phyloP scores from a whole-genome alignment of 345 rosid species.

The Cardamine occulta region DNA sequence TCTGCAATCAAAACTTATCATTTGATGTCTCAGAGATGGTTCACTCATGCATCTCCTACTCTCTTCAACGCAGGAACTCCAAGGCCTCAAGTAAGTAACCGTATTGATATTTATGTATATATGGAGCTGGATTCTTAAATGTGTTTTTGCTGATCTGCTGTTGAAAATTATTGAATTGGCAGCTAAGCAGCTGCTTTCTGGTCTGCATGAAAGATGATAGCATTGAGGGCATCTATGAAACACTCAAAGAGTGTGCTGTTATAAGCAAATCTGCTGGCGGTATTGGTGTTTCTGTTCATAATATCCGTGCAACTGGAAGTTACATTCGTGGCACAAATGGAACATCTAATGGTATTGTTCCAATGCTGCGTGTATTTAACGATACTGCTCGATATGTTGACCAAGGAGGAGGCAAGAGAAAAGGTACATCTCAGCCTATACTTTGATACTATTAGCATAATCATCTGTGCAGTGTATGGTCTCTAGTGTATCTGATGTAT shows the following conservation, averaged over 20 bases:
- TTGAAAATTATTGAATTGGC: slow-evolving; percentile 17
- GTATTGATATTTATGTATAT: background rate
- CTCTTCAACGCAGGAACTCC: slow-evolving; percentile 94
- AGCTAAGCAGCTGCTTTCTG: slow-evolving; percentile 93
- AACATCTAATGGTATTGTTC: slow-evolving; percentile 28
- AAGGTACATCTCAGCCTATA: background rate
- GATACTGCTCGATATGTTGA: slow-evolving; percentile 33
- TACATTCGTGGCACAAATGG: slow-evolving; percentile 31
- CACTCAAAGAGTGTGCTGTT: slow-evolving; percentile 92
- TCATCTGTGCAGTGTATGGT: background rate
- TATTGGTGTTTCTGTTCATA: slow-evolving; percentile 71
- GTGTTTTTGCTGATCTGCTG: background rate
- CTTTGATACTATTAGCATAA: slow-evolving; percentile 40
- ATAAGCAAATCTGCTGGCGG: slow-evolving; percentile 97
- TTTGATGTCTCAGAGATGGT: slow-evolving; percentile 94
- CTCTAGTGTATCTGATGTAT: background rate
- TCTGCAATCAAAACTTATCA: slow-evolving; percentile 79
- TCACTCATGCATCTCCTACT: slow-evolving; percentile 96
- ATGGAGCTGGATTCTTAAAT: background rate
- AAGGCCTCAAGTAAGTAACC: slow-evolving; percentile 65
- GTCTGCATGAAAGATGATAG: slow-evolving; percentile 94
- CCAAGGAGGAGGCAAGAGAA: slow-evolving; percentile 33
- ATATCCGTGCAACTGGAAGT: slow-evolving; percentile 23
- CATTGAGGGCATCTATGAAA: slow-evolving; percentile 92
- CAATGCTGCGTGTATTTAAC: slow-evolving; percentile 23